Evolutionary conservation across 2,329 filamentous ascomycete species (phyloP), one percentile per base, ranked within the genome.

Genomic region (Drechslerella dactyloides): DNA sequence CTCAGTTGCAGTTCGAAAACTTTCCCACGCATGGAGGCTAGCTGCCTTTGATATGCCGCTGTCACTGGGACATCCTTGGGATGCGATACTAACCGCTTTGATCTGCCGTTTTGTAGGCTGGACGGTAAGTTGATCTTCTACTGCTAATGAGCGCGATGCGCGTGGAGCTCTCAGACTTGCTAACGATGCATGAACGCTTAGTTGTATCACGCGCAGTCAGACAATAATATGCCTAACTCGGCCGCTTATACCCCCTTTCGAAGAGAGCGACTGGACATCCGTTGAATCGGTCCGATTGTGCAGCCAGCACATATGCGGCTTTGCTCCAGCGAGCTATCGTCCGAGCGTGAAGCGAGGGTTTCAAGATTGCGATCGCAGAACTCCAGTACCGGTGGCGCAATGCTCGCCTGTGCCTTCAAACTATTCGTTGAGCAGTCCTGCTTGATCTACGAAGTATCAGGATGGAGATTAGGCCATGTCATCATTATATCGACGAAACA

Each of bases 21-120:
- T 30, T 59, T 50, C 35, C 24, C 50, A 23, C 44, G 44, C 58
- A 63, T 58, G 59, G 65, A 53, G 24, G 44, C 52, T 51, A 63
- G 53, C 33, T 54, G 59, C 65, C 65, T 58, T 61, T 48, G 59
- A 70, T 37, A 27, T 0, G 35, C 24, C 57, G 50, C 53, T 21
- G 59, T 62, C 57, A 63, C 44, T 69, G 64, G 55, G 56, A 33
- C 27, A 8, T 46, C 57, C 52, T 50, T 27, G 33, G 13, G 27
- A 35, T 52, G 51, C 57, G 46, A 48, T 52, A 51, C 51, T 51
- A 51, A 10, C 57, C 57, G 46, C 17, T 37, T 33, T 27, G 21
- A 17, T 5, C 17, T 13, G 21, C 37, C 55, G 27, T 33, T n/a
- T n/a, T n/a, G n/a, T n/a, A n/a, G n/a, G n/a, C n/a, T 8, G 27